Percentiles rank a stretch among this genome's conserved stretches.
These are phyloP conservation scores for Anthoceros angustus DNA, from an alignment of 225 moss, liverwort and hornwort species.

Conservation along the genomic window DNA sequence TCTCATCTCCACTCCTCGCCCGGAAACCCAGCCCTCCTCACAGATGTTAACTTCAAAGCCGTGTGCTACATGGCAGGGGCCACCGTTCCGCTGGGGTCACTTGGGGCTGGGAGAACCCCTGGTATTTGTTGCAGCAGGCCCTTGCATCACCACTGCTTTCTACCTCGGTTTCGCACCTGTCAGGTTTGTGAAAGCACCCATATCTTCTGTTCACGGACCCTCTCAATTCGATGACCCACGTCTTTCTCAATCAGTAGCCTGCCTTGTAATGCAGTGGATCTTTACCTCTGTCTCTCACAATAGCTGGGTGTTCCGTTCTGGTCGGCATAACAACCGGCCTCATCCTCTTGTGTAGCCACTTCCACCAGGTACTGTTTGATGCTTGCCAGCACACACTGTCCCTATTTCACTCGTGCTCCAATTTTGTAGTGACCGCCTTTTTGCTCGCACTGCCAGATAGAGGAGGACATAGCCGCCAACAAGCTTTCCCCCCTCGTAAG, in stretches of 20 bases:
- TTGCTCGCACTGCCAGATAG: conserved; percentile 35
- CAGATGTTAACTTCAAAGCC: neutral
- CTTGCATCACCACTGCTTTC: conserved; percentile 78
- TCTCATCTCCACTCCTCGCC: neutral
- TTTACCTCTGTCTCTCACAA: conserved; percentile 43
- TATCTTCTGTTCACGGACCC: too few relatives aligned
- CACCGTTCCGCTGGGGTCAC: conserved; percentile 86
- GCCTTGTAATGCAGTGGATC: conserved; percentile 12
- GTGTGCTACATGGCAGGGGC: conserved; percentile 32
- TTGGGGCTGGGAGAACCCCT: conserved; percentile 89
- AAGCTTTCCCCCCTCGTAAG: conserved; percentile 81
- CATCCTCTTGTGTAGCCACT: conserved; percentile 91
- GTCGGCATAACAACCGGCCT: conserved; percentile 87
- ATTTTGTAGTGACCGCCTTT: neutral
- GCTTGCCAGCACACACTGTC: too few relatives aligned
- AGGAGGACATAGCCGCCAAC: conserved; percentile 53
- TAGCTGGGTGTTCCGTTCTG: conserved; percentile 53
- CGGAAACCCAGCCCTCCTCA: too few relatives aligned
- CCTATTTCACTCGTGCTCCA: neutral
- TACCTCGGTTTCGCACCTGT: conserved; percentile 54
- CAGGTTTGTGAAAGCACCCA: conserved; percentile 23
- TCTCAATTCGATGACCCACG: neutral
- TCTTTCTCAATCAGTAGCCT: neutral
- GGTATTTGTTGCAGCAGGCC: conserved; percentile 81
- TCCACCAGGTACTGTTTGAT: conserved; percentile 55